Evolutionary conservation across 495 filamentous ascomycete species (phyloP).

Genomic region (Parachaetomium inaequale): DNA sequence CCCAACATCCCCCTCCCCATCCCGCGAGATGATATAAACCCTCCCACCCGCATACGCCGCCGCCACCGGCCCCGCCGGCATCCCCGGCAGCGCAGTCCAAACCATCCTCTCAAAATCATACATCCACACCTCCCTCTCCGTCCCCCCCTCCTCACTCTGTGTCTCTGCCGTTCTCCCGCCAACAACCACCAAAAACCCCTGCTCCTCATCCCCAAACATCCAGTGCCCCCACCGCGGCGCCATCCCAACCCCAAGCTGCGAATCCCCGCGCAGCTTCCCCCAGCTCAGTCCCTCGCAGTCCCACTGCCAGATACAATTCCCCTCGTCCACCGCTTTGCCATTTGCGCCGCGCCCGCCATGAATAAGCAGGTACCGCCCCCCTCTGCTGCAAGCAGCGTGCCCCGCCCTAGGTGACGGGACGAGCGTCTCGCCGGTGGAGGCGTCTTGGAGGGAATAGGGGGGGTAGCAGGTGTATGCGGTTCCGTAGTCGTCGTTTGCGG

Average conservation of each 20-base stretch:
- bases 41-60: constrained; percentile 40
- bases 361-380: constrained; percentile 36
- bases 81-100: constrained; percentile 45
- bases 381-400: constrained; percentile 43
- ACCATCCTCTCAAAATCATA: constrained; percentile 39
- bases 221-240: constrained; percentile 25
- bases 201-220: constrained; percentile 24
- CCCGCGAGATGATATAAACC: constrained; percentile 44
- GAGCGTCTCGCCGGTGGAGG: constrained; percentile 37
- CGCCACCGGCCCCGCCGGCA: constrained; percentile 33
- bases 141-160: background rate
- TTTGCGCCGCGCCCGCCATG: constrained; percentile 43
- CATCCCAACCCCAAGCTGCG: constrained; percentile 24
- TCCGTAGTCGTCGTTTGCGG: background rate
- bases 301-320: constrained; percentile 47
- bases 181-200: constrained; percentile 42
- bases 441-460: constrained; percentile 24
- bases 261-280: constrained; percentile 21
- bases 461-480: constrained; percentile 25
- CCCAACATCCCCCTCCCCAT: constrained; percentile 17
- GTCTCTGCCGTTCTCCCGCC: constrained; percentile 29
- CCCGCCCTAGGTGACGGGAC: constrained; percentile 37
- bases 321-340: constrained; percentile 40
- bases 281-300: constrained; percentile 41
- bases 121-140: constrained; percentile 43